These are phyloP conservation scores for Hypoxylon sp. DNA, from an alignment of 2,329 filamentous ascomycete genomes.

Conservation along the genomic window DNA sequence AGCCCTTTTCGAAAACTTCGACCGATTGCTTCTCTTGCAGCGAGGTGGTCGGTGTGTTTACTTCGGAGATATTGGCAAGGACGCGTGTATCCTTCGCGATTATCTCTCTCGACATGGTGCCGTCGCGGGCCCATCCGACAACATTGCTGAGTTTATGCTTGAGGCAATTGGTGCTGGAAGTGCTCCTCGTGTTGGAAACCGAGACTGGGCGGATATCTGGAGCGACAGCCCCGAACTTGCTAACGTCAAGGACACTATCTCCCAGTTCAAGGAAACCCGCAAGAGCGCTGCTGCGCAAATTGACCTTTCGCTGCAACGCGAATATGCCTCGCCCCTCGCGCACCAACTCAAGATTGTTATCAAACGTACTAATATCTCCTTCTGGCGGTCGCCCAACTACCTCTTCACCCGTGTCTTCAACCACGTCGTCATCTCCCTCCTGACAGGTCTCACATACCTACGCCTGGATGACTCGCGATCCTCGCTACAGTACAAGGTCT, in stretches of 20 bases:
- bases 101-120: slow-evolving; percentile 70
- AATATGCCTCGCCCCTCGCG: slow-evolving; percentile 82
- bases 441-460: slow-evolving; percentile 82
- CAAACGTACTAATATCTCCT: slow-evolving; percentile 76
- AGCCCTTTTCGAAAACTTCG: slow-evolving; percentile 87
- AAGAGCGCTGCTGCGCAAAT: slow-evolving; percentile 50
- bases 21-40: slow-evolving; percentile 80
- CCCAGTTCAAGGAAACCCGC: slow-evolving; percentile 70
- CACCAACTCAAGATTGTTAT: slow-evolving; percentile 83
- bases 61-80: slow-evolving; percentile 83
- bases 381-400: slow-evolving; percentile 89
- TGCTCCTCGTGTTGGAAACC: slow-evolving; percentile 73
- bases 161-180: slow-evolving; percentile 83
- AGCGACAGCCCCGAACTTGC: slow-evolving; percentile 74
- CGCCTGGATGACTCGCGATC: slow-evolving; percentile 78
- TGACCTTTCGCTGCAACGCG: slow-evolving; percentile 68
- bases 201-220: slow-evolving; percentile 86
- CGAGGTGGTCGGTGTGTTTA: slow-evolving; percentile 84
- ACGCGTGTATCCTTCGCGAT: slow-evolving; percentile 74
- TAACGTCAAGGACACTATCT: slow-evolving; percentile 71
- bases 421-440: slow-evolving; percentile 78
- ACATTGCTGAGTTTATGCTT: slow-evolving; percentile 82
- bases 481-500: slow-evolving; percentile 84
- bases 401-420: slow-evolving; percentile 88
- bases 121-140: slow-evolving; percentile 62